These are phyloP conservation scores for Piper betle DNA, from an alignment of 164 flowering plant species.

Conservation along the genomic window DNA sequence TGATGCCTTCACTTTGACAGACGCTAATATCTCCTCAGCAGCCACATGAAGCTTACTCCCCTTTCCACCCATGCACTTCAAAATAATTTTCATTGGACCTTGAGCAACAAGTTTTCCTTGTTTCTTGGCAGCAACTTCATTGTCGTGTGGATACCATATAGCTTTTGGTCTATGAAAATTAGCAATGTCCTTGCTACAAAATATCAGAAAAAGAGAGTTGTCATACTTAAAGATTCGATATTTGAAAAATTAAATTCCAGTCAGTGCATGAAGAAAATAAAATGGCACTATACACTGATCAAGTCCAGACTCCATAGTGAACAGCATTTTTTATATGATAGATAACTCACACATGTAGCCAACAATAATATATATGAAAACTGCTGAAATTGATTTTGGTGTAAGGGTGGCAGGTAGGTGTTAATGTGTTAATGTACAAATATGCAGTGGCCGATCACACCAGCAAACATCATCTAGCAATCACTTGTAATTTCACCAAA, in stretches of 20 bases:
- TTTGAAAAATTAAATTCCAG: background rate
- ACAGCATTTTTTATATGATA: no score
- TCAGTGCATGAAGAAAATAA: background rate
- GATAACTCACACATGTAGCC: no score
- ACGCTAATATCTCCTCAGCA: slow-evolving; percentile 61
- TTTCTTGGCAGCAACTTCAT: slow-evolving; percentile 71
- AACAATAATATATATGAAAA: no score
- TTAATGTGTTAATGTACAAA: no score
- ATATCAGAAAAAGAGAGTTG: background rate
- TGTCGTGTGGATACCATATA: slow-evolving; percentile 93
- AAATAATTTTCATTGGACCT: slow-evolving; percentile 77
- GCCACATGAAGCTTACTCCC: slow-evolving; percentile 85
- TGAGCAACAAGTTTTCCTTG: slow-evolving; percentile 57
- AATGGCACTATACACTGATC: background rate
- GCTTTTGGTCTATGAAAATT: slow-evolving; percentile 95
- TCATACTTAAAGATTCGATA: background rate
- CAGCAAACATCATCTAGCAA: no score
- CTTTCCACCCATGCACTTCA: slow-evolving; percentile 95
- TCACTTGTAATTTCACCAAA: no score
- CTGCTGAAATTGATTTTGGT: no score
- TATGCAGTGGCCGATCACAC: no score
- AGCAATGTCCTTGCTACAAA: slow-evolving; percentile 84
- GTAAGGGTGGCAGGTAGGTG: no score
- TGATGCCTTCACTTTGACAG: slow-evolving; percentile 75
- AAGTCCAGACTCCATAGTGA: no score